Evolutionary conservation across 2,329 filamentous ascomycete genomes (phyloP), one percentile per base, ranked within the genome.

Genomic region (Huntiella decipiens): DNA sequence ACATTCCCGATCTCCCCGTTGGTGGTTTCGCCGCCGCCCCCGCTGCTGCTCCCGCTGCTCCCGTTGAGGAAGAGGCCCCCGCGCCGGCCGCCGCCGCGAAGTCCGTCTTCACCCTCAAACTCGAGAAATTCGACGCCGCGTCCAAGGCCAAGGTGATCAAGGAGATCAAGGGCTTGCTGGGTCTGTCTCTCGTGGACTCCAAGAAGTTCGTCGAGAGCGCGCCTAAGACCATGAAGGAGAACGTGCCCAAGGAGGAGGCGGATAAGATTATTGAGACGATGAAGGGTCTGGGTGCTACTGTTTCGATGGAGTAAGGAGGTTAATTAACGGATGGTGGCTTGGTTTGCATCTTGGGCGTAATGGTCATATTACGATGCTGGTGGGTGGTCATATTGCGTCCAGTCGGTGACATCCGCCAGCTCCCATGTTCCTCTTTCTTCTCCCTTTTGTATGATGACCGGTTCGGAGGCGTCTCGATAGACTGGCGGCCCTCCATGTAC

Each of bases 161-260:
- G 76, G 91, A 99, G 71, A 74, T 99, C 69, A 99, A 99, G 78
- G 79, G 77, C 58, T 73, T 98, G 76, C 70, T 99, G 51, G 91
- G 91, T 38, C 67, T 98, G 60, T 92, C 83, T 62, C 73, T 99
- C 68, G 92, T 99, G 55, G 91, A 99, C 66, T 93, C 84, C 68
- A 99, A 99, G 81, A 99, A 99, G 72, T 99, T 99, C 59, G 91
- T 98, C 54, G 91, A 99, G 73, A 85, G 83, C 60, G 87, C 83
- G 55, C 91, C 91, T 53, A 99, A 99, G 80, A 69, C 84, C 64
- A 83, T 99, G 84, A 96, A 96, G 79, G 91, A 99, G 68, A 87
- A 82, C 44, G 86, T 98, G 55, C 82, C 88, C 53, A 99, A 98
- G 76, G 91, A 99, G 60, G 92, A 99, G 63, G 86, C 85, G 5